Evolutionary conservation across 2,329 filamentous ascomycete genomes (phyloP).

Genomic region (Claviceps sorghi): DNA sequence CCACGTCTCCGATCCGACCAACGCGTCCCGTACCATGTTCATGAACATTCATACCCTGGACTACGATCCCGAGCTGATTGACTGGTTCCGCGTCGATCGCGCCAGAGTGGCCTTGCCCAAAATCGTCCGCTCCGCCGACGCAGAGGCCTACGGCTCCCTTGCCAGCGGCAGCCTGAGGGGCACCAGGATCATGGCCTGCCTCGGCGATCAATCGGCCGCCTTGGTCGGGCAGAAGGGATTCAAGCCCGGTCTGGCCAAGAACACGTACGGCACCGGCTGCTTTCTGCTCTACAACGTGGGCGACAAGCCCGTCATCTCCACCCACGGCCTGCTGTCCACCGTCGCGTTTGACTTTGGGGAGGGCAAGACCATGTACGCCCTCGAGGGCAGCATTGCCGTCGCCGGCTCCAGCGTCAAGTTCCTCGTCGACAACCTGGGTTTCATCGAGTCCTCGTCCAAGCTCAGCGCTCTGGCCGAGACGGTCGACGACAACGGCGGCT

Average conservation of each 20-base stretch:
- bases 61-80: slow-evolving; percentile 58
- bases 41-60: slow-evolving; percentile 65
- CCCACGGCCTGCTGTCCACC: slow-evolving; percentile 60
- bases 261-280: slow-evolving; percentile 75
- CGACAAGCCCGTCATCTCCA: slow-evolving; percentile 63
- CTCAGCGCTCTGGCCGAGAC: slow-evolving; percentile 32
- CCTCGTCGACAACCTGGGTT: slow-evolving; percentile 40
- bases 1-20: slow-evolving; percentile 65
- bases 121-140: slow-evolving; percentile 61
- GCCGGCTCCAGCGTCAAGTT: slow-evolving; percentile 66
- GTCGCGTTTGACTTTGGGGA: slow-evolving; percentile 64
- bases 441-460: slow-evolving; percentile 34
- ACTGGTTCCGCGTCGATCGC: slow-evolving; percentile 60
- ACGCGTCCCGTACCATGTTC: slow-evolving; percentile 79
- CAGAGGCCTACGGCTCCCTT: slow-evolving; percentile 52
- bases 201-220: slow-evolving; percentile 71
- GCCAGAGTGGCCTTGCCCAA: slow-evolving; percentile 59
- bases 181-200: slow-evolving; percentile 57
- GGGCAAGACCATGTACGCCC: slow-evolving; percentile 53
- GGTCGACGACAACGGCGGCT: slow-evolving; percentile 55
- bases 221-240: slow-evolving; percentile 71
- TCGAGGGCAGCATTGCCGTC: slow-evolving; percentile 65
- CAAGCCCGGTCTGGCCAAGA: slow-evolving; percentile 61
- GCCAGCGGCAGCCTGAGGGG: slow-evolving; percentile 48
- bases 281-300: slow-evolving; percentile 77